Base-by-base conservation (phyloP, 2,329 filamentous ascomycete species). In the Cordyceps farinosa region DNA sequence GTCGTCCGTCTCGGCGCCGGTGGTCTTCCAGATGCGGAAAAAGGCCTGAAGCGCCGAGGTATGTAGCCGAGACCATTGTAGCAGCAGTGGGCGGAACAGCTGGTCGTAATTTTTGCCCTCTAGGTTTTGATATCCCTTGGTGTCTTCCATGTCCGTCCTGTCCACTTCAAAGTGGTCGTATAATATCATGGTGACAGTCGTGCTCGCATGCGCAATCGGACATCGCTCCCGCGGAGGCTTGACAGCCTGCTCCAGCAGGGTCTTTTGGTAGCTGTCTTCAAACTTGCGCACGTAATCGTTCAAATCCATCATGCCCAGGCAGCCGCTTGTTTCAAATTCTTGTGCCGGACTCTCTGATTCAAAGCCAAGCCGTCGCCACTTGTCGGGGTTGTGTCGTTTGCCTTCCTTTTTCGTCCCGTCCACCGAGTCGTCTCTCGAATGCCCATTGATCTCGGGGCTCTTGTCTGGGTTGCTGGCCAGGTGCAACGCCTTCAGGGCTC, bases 121-220 rank as follows among this genome's bases (percentile, higher is more conserved):
- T 56, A 92, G 76, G 10, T 87, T 81, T 66, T 92, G 84, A 70
- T 93, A 92, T 29, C 84, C 87, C 74, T 91, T 90, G 15, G 85
- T 81, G 70, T 96, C 92, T 67, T 94, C 90, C 57, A 90, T 78
- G 58, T 96, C 92, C 3, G 87, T 85, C 73, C 89, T 91, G 69
- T 96, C 92, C 45, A 98, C 90, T 65, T 97, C 92, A 70, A 99
- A 99, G 75, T 98, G 92, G 69, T 98, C 92, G 75, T 95, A 98
- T 3, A 99, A 79, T 44, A 96, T 91, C 69, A 89, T 84, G 1
- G 94, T 98, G 44, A 97, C 87, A 0, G 92, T 88, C 67, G 98
- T 79, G 70, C 92, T 97, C 11, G 92, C 91, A 63, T 90, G 85
- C 4, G 93, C 92, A 67, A 99, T 83, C 1, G 95, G 95, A 73